These are phyloP conservation scores for Botrytis porri DNA, from an alignment of 2,329 filamentous ascomycete species.

Conservation along the genomic window DNA sequence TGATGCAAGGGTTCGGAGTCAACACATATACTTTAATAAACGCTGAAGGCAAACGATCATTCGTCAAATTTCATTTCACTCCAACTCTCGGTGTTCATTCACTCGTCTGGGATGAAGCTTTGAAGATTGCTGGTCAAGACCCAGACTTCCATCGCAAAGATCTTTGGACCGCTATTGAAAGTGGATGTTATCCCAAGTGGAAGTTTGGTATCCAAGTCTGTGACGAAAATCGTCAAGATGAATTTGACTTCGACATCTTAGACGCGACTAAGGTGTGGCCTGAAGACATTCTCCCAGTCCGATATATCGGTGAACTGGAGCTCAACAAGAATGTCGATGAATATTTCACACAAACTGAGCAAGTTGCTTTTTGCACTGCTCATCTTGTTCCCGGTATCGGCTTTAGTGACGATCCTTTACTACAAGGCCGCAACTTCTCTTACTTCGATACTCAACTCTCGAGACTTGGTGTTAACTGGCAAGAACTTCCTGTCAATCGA, in stretches of 20 bases:
- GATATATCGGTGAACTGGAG: conserved; percentile 76
- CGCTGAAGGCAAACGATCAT: conserved; percentile 63
- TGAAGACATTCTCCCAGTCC: conserved; percentile 69
- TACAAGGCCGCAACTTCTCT: conserved; percentile 69
- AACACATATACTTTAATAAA: conserved; percentile 74
- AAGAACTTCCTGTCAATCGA: conserved; percentile 74
- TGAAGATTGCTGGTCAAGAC: conserved; percentile 61
- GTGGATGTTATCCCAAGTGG: conserved; percentile 70
- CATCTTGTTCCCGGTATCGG: conserved; percentile 78
- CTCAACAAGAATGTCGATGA: conserved; percentile 79
- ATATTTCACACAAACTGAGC: conserved; percentile 79
- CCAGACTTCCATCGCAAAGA: conserved; percentile 82
- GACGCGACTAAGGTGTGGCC: conserved; percentile 87
- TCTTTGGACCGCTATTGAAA: conserved; percentile 69
- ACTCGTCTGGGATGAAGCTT: conserved; percentile 74
- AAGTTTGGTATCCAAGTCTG: conserved; percentile 80
- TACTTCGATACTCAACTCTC: conserved; percentile 68
- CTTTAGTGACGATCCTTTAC: conserved; percentile 71
- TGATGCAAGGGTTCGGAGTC: conserved; percentile 86
- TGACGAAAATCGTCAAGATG: conserved; percentile 62
- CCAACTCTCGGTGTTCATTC: conserved; percentile 69
- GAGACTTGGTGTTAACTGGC: conserved; percentile 70
- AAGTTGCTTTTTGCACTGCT: conserved; percentile 77
- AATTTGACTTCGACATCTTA: conserved; percentile 69
- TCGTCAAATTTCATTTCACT: conserved; percentile 77